Evolutionary conservation across 306 rosid species (phyloP).

Genomic region (Rubus idaeus): DNA sequence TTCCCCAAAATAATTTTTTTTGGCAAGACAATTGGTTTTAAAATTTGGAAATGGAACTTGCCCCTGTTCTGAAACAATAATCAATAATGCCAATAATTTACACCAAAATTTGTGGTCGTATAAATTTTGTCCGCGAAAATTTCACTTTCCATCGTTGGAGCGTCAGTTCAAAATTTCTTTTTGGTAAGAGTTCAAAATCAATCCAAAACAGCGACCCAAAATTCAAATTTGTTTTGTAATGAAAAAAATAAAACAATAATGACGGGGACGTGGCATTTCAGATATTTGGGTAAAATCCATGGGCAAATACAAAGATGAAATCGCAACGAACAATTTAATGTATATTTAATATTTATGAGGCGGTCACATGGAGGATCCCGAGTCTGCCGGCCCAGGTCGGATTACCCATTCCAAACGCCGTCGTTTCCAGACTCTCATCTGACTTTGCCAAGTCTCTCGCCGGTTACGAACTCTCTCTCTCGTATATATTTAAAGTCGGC

Average conservation of each 20-base stretch:
- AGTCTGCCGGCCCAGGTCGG: slow-evolving; percentile 66
- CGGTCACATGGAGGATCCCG: slow-evolving; percentile 48
- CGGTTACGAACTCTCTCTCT: slow-evolving; percentile 41
- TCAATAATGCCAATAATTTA: neutral
- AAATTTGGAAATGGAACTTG: too few relatives aligned
- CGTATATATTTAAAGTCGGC: slow-evolving; percentile 6
- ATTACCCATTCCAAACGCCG: slow-evolving; percentile 19
- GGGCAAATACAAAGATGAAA: slow-evolving; percentile 9
- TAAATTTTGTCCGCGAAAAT: neutral
- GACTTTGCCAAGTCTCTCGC: slow-evolving; percentile 24
- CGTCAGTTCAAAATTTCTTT: slow-evolving; percentile 29
- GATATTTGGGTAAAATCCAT: slow-evolving; percentile 17
- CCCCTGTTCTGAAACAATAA: too few relatives aligned
- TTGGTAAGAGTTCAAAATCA: neutral
- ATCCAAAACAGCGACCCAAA: slow-evolving; percentile 8
- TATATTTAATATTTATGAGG: slow-evolving; percentile 37
- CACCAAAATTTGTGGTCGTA: neutral
- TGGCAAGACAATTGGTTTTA: too few relatives aligned
- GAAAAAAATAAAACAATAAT: neutral
- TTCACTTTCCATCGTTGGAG: slow-evolving; percentile 35
- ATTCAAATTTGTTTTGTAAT: neutral
- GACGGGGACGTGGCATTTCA: slow-evolving; percentile 8
- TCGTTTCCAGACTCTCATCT: slow-evolving; percentile 11
- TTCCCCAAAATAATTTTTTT: too few relatives aligned
- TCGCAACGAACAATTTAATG: slow-evolving; percentile 26